These are phyloP conservation scores for Ogataea pilisensis DNA, from an alignment of 805 yeast species.

Conservation along the genomic window DNA sequence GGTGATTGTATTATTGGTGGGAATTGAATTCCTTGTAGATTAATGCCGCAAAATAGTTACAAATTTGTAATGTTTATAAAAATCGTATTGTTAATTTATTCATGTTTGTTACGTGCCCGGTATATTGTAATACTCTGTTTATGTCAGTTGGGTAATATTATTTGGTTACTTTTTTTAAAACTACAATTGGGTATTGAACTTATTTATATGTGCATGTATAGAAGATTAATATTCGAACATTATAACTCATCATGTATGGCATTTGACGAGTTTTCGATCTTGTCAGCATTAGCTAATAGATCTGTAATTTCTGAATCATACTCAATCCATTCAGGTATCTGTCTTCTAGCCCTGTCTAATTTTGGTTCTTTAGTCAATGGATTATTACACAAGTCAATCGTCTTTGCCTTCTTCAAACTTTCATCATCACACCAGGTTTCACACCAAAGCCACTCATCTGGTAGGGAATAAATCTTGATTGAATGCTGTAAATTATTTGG, in stretches of 20 bases:
- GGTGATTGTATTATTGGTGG: not conserved
- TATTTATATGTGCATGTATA: too few species aligned
- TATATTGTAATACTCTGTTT: too few species aligned
- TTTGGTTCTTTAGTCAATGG: conserved; percentile 80
- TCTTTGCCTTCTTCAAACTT: conserved; percentile 57
- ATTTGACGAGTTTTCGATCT: not conserved
- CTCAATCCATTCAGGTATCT: conserved; percentile 70
- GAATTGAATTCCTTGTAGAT: too few species aligned
- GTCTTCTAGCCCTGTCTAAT: conserved; percentile 68
- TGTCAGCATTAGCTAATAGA: conserved; percentile 14
- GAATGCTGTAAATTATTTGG: conserved; percentile 79
- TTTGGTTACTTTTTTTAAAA: too few species aligned
- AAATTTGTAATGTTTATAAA: too few species aligned
- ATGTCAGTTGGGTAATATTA: too few species aligned
- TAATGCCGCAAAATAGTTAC: too few species aligned
- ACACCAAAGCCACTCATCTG: conserved; percentile 89
- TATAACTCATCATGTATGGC: conserved; percentile 15
- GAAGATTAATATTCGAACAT: not conserved
- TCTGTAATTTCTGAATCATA: conserved; percentile 54
- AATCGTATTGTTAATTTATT: too few species aligned
- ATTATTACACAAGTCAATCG: conserved; percentile 80
- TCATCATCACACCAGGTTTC: conserved; percentile 86
- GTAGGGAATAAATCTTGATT: conserved; percentile 66
- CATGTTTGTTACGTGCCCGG: too few species aligned
- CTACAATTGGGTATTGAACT: too few species aligned